These are phyloP conservation scores for Zelonia costaricensis DNA, from an alignment of 208 protist species.

Conservation along the genomic window DNA sequence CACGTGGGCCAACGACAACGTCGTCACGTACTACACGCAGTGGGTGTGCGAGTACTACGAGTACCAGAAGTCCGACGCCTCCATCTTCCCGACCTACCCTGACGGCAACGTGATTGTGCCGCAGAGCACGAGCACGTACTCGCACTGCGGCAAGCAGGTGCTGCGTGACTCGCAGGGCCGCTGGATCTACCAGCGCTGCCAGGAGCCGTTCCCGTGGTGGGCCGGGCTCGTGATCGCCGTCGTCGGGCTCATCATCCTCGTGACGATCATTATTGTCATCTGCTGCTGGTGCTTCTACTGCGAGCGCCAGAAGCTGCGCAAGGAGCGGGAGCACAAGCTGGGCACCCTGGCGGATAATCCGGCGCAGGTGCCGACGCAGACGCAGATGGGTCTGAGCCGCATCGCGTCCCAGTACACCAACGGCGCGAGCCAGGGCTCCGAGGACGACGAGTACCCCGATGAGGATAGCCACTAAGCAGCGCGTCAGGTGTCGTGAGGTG, in stretches of 20 bases:
- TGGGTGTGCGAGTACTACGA: constrained; percentile 72
- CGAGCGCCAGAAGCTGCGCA: constrained; percentile 31
- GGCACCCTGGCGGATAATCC: constrained; percentile 43
- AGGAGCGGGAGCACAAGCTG: constrained; percentile 30
- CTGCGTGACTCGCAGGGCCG: constrained; percentile 32
- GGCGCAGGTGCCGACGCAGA: constrained; percentile 54
- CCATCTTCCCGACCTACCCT: constrained; percentile 54
- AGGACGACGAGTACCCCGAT: constrained; percentile 22
- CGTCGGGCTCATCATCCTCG: constrained; percentile 25
- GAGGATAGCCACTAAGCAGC: constrained; percentile 4
- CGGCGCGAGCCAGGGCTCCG: constrained; percentile 1
- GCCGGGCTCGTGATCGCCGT: constrained; percentile 47
- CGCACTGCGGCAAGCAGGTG: constrained; percentile 41
- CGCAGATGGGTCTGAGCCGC: constrained; percentile 49
- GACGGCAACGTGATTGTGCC: constrained; percentile 44
- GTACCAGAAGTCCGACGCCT: constrained; percentile 41
- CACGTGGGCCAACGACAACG: constrained; percentile 47
- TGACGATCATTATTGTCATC: constrained; percentile 43
- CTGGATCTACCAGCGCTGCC: constrained; percentile 47
- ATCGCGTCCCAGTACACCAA: constrained; percentile 5
- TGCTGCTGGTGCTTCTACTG: constrained; percentile 43
- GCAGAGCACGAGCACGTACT: constrained; percentile 4
- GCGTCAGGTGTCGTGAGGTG: too few relatives aligned
- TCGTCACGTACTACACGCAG: constrained; percentile 40
- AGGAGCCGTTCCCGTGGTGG: constrained; percentile 56